Evolutionary conservation across 192 early-diverging fungal genomes (phyloP).

Genomic region (Coemansia sp.): DNA sequence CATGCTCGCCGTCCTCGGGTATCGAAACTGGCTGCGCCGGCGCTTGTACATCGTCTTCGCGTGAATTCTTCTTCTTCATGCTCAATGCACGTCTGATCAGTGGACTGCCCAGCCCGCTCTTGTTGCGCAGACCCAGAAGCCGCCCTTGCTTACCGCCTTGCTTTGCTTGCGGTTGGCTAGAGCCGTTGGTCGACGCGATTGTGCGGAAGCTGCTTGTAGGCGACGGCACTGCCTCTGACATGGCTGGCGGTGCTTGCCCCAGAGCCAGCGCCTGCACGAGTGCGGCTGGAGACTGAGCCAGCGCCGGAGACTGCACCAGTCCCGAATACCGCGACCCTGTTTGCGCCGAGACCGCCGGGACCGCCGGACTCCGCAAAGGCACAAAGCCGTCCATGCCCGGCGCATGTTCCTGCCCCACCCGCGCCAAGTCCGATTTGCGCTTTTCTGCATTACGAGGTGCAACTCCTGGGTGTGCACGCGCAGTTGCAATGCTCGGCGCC

Average conservation of each 20-base stretch:
- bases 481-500: slow-evolving; percentile 4
- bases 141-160: slow-evolving; percentile 3
- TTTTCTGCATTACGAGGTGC: slow-evolving; percentile 5
- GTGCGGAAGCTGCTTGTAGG: slow-evolving; percentile 8
- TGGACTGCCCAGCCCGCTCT: slow-evolving; percentile 27
- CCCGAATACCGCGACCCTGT: not conserved
- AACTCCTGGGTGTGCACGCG: slow-evolving; percentile 4
- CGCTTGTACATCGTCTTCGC: slow-evolving; percentile 1
- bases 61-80: slow-evolving; percentile 28
- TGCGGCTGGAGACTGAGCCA: not conserved
- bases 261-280: not conserved
- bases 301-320: not conserved
- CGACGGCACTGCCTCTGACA: not conserved
- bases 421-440: slow-evolving; percentile 12
- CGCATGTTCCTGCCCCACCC: not conserved
- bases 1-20: slow-evolving; percentile 16
- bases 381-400: slow-evolving; percentile 15
- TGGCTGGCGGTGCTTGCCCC: not conserved
- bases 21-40: slow-evolving; percentile 6
- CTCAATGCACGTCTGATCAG: slow-evolving; percentile 42
- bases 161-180: not conserved
- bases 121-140: slow-evolving; percentile 25
- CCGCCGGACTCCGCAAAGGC: slow-evolving; percentile 15
- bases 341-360: not conserved
- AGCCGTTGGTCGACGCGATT: not conserved